Evolutionary conservation across 257 asterid species (phyloP).

Genomic region (Cinchona pubescens): DNA sequence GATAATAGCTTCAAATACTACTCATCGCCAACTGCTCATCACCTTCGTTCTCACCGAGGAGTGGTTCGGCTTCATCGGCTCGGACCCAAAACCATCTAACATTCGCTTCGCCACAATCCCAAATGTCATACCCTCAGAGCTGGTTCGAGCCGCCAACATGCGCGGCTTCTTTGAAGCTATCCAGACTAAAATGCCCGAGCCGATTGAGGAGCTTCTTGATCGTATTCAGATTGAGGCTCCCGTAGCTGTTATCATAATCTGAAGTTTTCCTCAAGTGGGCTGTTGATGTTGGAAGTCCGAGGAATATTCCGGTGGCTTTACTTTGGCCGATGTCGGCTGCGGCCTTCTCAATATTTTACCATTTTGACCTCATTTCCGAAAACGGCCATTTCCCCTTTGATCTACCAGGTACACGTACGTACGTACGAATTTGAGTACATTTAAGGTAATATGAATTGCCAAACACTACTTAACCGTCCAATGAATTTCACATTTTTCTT

Average conservation of each 20-base stretch:
- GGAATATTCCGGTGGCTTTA: constrained; percentile 68
- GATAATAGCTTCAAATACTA: not conserved
- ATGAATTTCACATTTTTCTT: too few relatives aligned
- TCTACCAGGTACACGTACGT: not conserved
- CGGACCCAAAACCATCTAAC: constrained; percentile 47
- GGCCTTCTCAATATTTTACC: constrained; percentile 48
- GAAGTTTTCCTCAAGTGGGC: constrained; percentile 60
- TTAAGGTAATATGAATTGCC: too few relatives aligned
- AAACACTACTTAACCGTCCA: too few relatives aligned
- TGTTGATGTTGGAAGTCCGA: constrained; percentile 45
- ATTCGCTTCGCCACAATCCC: constrained; percentile 59
- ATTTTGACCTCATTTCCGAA: constrained; percentile 41
- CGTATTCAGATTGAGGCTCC: not conserved
- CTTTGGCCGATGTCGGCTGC: constrained; percentile 70
- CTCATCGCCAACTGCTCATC: constrained; percentile 28
- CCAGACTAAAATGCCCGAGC: constrained; percentile 57
- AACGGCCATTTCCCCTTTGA: not conserved
- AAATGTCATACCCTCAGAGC: constrained; percentile 61
- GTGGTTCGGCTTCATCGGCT: constrained; percentile 61
- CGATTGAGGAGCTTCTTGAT: constrained; percentile 49
- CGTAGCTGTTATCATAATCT: constrained; percentile 35
- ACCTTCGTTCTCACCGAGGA: constrained; percentile 65
- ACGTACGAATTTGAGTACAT: too few relatives aligned
- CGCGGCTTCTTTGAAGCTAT: constrained; percentile 49
- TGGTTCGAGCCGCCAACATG: constrained; percentile 52